These are phyloP conservation scores for Lathyrus tuberosus DNA, from an alignment of 306 rosid species.

Conservation along the genomic window DNA sequence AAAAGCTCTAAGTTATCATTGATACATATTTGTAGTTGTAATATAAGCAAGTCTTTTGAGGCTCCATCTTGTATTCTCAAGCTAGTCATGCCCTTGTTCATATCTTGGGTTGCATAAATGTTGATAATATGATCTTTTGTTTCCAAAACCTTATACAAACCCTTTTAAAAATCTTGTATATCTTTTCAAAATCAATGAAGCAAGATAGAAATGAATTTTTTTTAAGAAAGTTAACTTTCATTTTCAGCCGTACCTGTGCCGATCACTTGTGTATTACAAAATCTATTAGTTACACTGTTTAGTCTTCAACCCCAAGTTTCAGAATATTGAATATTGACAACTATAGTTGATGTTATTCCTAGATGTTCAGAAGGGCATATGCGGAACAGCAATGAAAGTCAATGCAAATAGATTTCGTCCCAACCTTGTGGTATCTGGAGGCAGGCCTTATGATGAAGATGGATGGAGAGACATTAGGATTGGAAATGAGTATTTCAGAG, in stretches of 20 bases:
- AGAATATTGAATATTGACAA: slow-evolving; percentile 41
- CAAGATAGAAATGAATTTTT: slow-evolving; percentile 19
- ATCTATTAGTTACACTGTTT: not conserved
- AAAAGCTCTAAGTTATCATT: too few species aligned
- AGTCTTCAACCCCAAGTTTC: slow-evolving; percentile 11
- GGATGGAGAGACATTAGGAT: slow-evolving; percentile 78
- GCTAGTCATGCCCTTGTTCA: not conserved
- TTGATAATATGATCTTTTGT: not conserved
- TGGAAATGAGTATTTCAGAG: slow-evolving; percentile 65
- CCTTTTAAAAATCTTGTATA: not conserved
- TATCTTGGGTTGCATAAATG: not conserved
- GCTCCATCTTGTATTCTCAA: too few species aligned
- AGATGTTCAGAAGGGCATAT: slow-evolving; percentile 50
- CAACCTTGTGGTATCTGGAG: slow-evolving; percentile 81
- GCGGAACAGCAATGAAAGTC: slow-evolving; percentile 47
- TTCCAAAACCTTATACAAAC: not conserved
- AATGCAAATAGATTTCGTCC: slow-evolving; percentile 80
- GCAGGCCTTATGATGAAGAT: slow-evolving; percentile 87
- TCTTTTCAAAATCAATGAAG: slow-evolving; percentile 4
- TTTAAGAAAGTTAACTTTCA: slow-evolving; percentile 2
- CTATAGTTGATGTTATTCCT: slow-evolving; percentile 41
- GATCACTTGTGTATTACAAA: not conserved
- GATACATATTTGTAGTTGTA: too few species aligned
- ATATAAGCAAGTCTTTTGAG: too few species aligned
- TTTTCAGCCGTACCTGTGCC: slow-evolving; percentile 5